These are phyloP conservation scores for Lyophyllum decastes DNA, from an alignment of 768 basidiomycete genomes.

Conservation along the genomic window DNA sequence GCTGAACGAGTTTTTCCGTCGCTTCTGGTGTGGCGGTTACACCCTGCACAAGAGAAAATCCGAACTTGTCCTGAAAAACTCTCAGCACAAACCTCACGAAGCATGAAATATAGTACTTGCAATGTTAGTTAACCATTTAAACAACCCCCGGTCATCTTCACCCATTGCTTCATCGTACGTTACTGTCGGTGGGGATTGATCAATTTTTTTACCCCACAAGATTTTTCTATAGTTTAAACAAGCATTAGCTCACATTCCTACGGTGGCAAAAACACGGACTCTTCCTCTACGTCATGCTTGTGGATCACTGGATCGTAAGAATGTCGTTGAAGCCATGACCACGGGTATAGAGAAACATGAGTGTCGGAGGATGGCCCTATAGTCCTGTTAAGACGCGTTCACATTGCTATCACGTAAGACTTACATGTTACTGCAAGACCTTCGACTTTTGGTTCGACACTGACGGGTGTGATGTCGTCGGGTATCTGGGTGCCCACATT, in stretches of 20 bases:
- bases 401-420: conserved; percentile 23
- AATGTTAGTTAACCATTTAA: conserved; percentile 80
- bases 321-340: conserved; percentile 77
- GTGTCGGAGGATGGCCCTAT: conserved; percentile 57
- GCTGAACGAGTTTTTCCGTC: conserved; percentile 74
- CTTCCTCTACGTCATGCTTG: conserved; percentile 28
- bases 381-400: background rate
- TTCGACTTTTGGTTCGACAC: conserved; percentile 53
- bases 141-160: conserved; percentile 62
- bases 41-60: conserved; percentile 84
- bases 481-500: conserved; percentile 59
- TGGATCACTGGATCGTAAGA: conserved; percentile 75
- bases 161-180: conserved; percentile 75
- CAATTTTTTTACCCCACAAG: conserved; percentile 81
- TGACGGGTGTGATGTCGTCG: conserved; percentile 62
- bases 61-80: conserved; percentile 68
- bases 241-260: background rate
- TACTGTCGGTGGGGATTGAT: conserved; percentile 72
- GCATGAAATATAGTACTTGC: conserved; percentile 43
- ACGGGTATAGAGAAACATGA: conserved; percentile 86
- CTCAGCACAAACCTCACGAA: background rate
- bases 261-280: conserved; percentile 41
- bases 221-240: conserved; percentile 48
- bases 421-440: conserved; percentile 79
- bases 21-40: conserved; percentile 81